phyloP scores from a whole-genome alignment of 2,329 filamentous ascomycete genomes.

The Aspergillus amoenus region DNA sequence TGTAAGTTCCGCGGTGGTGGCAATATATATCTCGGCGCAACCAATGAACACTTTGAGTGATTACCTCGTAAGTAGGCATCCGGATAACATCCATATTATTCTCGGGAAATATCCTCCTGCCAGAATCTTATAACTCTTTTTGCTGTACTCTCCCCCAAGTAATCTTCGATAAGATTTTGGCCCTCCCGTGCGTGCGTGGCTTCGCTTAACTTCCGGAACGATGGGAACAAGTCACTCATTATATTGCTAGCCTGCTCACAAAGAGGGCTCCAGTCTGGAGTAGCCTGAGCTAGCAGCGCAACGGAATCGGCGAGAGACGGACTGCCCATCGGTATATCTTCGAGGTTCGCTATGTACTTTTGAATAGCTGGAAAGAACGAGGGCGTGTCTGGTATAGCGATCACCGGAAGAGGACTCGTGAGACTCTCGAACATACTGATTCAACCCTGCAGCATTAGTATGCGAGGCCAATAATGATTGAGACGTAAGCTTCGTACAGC shows the following conservation, averaged over 20 bases:
- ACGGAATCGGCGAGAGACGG: conserved; percentile 15
- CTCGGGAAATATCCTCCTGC: conserved; percentile 30
- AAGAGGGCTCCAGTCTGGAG: conserved; percentile 19
- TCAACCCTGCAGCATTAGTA: background rate
- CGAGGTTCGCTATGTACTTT: conserved; percentile 37
- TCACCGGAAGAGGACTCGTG: conserved; percentile 23
- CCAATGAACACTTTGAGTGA: background rate
- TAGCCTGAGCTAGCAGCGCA: conserved; percentile 21
- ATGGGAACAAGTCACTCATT: conserved; percentile 32
- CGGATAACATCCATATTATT: conserved; percentile 18
- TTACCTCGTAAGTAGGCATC: background rate
- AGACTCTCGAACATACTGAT: conserved; percentile 23
- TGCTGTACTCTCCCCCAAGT: conserved; percentile 32
- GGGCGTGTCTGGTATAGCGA: conserved; percentile 32
- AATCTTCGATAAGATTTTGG: conserved; percentile 27
- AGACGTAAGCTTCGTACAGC: conserved; percentile 18
- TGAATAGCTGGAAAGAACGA: conserved; percentile 22
- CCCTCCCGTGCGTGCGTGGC: conserved; percentile 20
- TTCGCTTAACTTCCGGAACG: conserved; percentile 19
- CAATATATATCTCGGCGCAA: conserved; percentile 7
- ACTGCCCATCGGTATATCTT: conserved; percentile 20
- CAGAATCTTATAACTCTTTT: conserved; percentile 40
- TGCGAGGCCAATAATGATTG: background rate
- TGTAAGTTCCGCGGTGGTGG: background rate
- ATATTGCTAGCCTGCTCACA: conserved; percentile 30